Conservation (phyloP, 257 asterid species). For the Plantago ovata region DNA sequence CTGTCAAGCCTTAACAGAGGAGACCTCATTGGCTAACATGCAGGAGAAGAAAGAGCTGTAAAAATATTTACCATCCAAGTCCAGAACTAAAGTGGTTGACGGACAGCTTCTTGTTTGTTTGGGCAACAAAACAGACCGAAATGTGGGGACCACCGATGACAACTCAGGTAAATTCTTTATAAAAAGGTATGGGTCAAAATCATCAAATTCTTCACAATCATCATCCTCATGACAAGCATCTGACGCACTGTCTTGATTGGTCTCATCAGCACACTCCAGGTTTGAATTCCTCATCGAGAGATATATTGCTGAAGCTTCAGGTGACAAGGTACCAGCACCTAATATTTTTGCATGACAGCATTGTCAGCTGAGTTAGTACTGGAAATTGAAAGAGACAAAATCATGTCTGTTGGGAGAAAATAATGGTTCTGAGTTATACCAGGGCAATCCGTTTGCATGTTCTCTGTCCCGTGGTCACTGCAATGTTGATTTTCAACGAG, state of each 20-base stretch:
- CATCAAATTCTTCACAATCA: constrained; percentile 78
- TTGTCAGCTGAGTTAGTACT: constrained; percentile 16
- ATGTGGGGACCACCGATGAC: constrained; percentile 76
- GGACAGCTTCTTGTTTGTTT: constrained; percentile 98
- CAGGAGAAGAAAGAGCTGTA: constrained; percentile 8
- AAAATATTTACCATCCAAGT: constrained; percentile 76
- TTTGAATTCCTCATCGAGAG: constrained; percentile 64
- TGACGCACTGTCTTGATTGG: constrained; percentile 63
- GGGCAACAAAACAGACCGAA: constrained; percentile 75
- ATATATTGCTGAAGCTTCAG: constrained; percentile 69
- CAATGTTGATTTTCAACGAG: constrained; percentile 52
- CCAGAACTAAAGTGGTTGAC: constrained; percentile 82
- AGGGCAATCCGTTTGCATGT: constrained; percentile 42
- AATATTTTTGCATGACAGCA: constrained; percentile 30
- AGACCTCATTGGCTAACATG: background rate
- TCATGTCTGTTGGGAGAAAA: constrained; percentile 13
- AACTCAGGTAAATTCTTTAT: constrained; percentile 86
- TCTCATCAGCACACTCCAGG: constrained; percentile 80
- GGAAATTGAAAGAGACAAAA: constrained; percentile 4
- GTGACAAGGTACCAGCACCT: constrained; percentile 49
- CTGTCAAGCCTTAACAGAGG: background rate
- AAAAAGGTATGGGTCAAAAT: constrained; percentile 86
- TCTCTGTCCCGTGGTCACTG: constrained; percentile 48
- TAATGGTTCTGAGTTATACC: constrained; percentile 30
- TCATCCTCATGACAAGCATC: constrained; percentile 59